Evolutionary conservation across 176 grass and related monocot species (phyloP), one percentile per base, ranked within the genome.

Genomic region (Eremochloa ophiuroides): DNA sequence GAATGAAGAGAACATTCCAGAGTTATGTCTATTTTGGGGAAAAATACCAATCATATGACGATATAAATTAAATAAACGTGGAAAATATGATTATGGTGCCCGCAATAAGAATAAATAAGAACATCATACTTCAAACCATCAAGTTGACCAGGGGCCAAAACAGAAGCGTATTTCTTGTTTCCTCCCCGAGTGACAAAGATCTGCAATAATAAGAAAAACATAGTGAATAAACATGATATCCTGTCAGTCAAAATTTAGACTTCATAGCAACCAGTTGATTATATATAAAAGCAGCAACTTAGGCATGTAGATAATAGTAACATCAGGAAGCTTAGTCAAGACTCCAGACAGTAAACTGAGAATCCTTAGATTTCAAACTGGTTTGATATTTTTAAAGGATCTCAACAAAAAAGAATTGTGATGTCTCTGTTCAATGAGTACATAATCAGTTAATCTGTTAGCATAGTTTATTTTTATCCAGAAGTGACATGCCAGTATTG

Each of bases 131-230:
- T 90, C 80, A 98, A 80, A 77, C 88, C 88, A 78, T 94, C 92
- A 76, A 86, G 92, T 50, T 86, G 90, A 20, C 92, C 95, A 79
- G 92, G 92, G 77, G 92, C 84, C 85, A 98, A 91, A 86, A 98
- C 92, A 74, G 92, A 98, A 22, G 88, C 91, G 23, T 91, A 98
- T 48, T 89, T 94, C 82, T 91, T 98, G 51, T 80, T 94, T 75
- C 90, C 92, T 79, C 92, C 95, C 84, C 95, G 80, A 62, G 88
- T 85, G 71, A 95, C 80, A 82, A 98, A 98, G 61, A 94, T 98
- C 92, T 98, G 84, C 38, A 88, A 71, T 67, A 40, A 82, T 71
- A 55, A 41, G 50, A 62, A 80, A 2, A 83, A 53, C 26, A 48
- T 10, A 71, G 29, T 62, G 12, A 64, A 75, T 30, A 69, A 33